Evolutionary conservation across 345 rosid genomes (phyloP).

Genomic region (Acer saccharum): DNA sequence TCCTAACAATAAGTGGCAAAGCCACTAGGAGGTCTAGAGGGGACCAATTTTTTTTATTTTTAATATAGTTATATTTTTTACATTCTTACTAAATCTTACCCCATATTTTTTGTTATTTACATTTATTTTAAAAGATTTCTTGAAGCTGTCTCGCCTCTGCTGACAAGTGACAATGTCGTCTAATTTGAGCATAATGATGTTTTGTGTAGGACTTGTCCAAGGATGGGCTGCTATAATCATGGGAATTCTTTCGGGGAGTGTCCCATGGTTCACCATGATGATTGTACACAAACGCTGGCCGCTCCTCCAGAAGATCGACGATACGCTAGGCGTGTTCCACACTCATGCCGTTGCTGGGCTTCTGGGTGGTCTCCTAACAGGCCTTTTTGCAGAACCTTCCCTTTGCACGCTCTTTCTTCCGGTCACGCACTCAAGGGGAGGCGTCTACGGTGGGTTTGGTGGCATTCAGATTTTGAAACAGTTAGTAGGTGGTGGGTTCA

Average conservation of each 20-base stretch:
- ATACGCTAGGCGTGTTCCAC: constrained; percentile 51
- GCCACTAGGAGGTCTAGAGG: no score
- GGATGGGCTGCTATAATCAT: constrained; percentile 58
- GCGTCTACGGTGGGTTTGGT: constrained; percentile 43
- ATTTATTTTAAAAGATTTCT: no score
- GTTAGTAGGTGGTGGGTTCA: constrained; percentile 38
- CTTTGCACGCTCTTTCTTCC: constrained; percentile 42
- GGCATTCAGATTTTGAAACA: constrained; percentile 52
- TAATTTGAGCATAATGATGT: no score
- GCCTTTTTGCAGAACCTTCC: constrained; percentile 49
- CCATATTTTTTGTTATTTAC: no score
- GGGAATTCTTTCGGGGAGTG: constrained; percentile 50
- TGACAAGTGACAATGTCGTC: no score
- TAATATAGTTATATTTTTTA: no score
- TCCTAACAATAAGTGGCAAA: no score
- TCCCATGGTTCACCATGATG: constrained; percentile 63
- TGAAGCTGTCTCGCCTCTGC: no score
- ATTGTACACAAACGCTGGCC: constrained; percentile 47
- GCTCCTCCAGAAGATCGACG: constrained; percentile 40
- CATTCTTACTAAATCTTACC: no score
- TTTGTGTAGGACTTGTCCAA: constrained; percentile 42
- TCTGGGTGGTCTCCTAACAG: constrained; percentile 44
- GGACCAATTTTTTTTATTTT: no score
- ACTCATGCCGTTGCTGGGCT: constrained; percentile 57
- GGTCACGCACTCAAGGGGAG: constrained; percentile 41